Conservation (phyloP, 805 yeast species). For the Candida gorgasii region DNA sequence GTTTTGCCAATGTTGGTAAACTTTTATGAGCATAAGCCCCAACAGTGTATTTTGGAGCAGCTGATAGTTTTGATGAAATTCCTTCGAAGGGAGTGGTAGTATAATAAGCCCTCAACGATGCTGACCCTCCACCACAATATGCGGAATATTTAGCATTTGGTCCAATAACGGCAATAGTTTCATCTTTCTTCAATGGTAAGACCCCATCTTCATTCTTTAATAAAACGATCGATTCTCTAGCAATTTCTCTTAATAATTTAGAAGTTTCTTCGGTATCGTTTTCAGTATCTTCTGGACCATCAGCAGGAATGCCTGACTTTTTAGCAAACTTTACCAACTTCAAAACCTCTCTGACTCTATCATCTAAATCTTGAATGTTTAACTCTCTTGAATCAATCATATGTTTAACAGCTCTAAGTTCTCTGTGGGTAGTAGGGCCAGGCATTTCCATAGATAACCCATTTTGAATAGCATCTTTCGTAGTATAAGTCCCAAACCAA, state of each 20-base stretch:
- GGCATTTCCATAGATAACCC: slow-evolving; percentile 72
- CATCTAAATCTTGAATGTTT: slow-evolving; percentile 42
- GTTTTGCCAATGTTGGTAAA: slow-evolving; percentile 28
- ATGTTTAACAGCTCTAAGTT: slow-evolving; percentile 39
- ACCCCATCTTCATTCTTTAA: slow-evolving; percentile 28
- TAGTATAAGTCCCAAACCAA: slow-evolving; percentile 60
- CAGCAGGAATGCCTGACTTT: slow-evolving; percentile 40
- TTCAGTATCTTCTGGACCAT: slow-evolving; percentile 30
- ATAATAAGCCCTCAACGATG: slow-evolving; percentile 28
- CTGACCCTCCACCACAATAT: slow-evolving; percentile 37
- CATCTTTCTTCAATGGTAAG: slow-evolving; percentile 33
- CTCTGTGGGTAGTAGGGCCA: slow-evolving; percentile 54
- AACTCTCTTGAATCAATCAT: slow-evolving; percentile 44
- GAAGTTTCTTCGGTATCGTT: slow-evolving; percentile 50
- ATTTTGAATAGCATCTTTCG: slow-evolving; percentile 45
- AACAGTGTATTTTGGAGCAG: slow-evolving; percentile 25
- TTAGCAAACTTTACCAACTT: slow-evolving; percentile 45
- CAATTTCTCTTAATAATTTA: slow-evolving; percentile 43
- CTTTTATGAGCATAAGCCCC: slow-evolving; percentile 32
- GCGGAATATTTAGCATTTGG: slow-evolving; percentile 34
- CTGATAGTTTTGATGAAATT: slow-evolving; percentile 19
- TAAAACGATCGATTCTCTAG: slow-evolving; percentile 42
- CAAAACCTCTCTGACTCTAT: slow-evolving; percentile 49
- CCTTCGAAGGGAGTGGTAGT: slow-evolving; percentile 29
- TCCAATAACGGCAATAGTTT: slow-evolving; percentile 33